Base-by-base conservation (phyloP, 2,329 filamentous ascomycete species). In the Colletotrichum orbiculare region DNA sequence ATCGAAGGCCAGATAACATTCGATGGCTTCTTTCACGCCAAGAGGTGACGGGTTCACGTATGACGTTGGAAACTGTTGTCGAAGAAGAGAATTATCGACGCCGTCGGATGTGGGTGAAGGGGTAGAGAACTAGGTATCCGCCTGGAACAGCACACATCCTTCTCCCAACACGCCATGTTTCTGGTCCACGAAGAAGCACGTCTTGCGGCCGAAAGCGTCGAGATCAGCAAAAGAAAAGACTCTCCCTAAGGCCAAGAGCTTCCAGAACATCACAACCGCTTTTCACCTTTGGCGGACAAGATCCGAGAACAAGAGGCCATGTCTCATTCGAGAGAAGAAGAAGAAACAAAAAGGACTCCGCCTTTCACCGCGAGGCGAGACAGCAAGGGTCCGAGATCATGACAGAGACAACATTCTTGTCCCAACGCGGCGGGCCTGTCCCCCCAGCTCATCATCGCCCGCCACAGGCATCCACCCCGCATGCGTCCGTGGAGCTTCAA, bases 211-310 rank as follows among this genome's bases (percentile, higher is more conserved):
- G 62, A 43, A 65, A 48, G 39, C 62, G 37, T 56, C 33, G 35
- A 50, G 62, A 62, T 57, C 52, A 55, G 52, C 58, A 35, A 47
- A 37, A 35, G 13, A 57, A 45, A 7, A 25, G 17, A 17, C 17
- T 5, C 4, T 10, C 45, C 25, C 13, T 17, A 11, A 37, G 12
- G 35, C 15, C 11, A 10, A 7, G 37, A 56, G 57, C 52, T 62
- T 56, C 46, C 46, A 62, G 52, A 62, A 65, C 33, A 8, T 38
- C 35, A 15, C 10, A 37, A 39, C 15, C 58, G 52, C 37, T 35
- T 42, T 34, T 42, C 25, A 5, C 17, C 2, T 25, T 25, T 25
- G 25, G 1, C 25, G 25, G 4, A 25, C 10, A 49, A 33, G 38
- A 48, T 12, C 7, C 11, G 12, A 4, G 38, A 43, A 45, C 48